A percentile compares a stretch with the other conserved stretches of the same genome.
Conservation (phyloP, 208 protist species). For the Tritrichomonas musculus region DNA sequence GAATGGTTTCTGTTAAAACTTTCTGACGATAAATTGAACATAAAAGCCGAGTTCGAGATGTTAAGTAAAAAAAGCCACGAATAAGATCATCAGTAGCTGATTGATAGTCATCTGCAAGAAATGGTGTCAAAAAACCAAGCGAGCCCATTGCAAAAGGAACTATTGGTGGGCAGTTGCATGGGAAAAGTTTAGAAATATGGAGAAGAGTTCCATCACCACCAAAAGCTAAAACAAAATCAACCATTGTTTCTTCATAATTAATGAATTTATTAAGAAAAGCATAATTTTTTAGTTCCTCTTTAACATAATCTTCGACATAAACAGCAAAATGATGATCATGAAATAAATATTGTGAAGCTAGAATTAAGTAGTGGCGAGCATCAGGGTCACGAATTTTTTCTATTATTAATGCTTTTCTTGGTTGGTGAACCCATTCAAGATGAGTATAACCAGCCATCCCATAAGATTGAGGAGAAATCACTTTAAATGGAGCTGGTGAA, state of each 20-base stretch:
- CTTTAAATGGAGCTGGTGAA: not conserved
- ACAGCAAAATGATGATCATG: not conserved
- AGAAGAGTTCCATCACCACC: constrained; percentile 14
- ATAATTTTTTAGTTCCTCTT: not conserved
- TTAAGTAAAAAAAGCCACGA: not conserved
- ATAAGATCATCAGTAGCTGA: not conserved
- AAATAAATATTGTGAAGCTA: not conserved
- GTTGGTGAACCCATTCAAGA: constrained; percentile 1
- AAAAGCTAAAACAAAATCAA: constrained; percentile 1
- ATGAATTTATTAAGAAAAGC: not conserved
- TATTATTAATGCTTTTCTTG: not conserved
- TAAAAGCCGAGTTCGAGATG: not conserved
- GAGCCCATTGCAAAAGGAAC: not conserved
- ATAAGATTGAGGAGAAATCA: not conserved
- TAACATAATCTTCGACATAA: not conserved
- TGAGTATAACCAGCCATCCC: not conserved
- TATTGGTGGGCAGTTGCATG: not conserved
- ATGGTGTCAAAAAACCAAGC: not conserved
- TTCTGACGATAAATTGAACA: not conserved
- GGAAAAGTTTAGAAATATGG: not conserved
- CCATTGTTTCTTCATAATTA: not conserved
- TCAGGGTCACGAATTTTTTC: not conserved
- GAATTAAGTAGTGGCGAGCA: not conserved
- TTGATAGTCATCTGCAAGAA: not conserved
- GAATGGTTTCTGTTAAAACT: not conserved